Evolutionary conservation across 129 eudicot species (phyloP).

Genomic region (Lonicera japonica): DNA sequence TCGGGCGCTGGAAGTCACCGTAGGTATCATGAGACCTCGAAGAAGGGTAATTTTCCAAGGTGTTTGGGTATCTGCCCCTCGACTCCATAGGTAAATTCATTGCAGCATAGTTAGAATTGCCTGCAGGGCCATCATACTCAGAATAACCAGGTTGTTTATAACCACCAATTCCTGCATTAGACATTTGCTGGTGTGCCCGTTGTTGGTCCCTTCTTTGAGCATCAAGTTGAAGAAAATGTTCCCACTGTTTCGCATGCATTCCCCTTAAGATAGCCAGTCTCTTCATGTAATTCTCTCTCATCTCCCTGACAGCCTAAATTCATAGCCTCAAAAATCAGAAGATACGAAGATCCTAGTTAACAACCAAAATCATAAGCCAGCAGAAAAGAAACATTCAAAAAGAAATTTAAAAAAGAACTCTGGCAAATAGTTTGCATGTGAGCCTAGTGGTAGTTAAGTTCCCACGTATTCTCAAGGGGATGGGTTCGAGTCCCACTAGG

Average conservation of each 20-base stretch:
- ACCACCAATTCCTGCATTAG: constrained; percentile 50
- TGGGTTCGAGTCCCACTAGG: too few relatives aligned
- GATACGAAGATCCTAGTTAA: neutral
- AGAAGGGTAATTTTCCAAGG: constrained; percentile 45
- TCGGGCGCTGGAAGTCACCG: constrained; percentile 60
- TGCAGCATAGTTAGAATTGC: constrained; percentile 30
- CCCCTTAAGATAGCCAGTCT: constrained; percentile 42
- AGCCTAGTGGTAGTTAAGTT: too few relatives aligned
- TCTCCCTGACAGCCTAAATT: constrained; percentile 53
- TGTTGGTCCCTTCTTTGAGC: constrained; percentile 54
- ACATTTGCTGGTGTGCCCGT: constrained; percentile 35
- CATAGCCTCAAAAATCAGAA: constrained; percentile 7
- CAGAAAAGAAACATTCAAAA: neutral
- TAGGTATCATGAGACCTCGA: constrained; percentile 49
- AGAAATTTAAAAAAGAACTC: neutral
- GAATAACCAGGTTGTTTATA: constrained; percentile 40
- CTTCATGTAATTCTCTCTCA: constrained; percentile 54
- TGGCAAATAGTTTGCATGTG: neutral
- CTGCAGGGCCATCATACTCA: constrained; percentile 37
- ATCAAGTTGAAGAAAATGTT: constrained; percentile 63
- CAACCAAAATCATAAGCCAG: neutral
- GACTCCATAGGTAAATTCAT: constrained; percentile 48
- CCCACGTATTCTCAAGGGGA: too few relatives aligned
- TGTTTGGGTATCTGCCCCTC: constrained; percentile 50
- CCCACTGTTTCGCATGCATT: constrained; percentile 70